Conservation (phyloP, 306 rosid species). For the Vigna mungo region DNA sequence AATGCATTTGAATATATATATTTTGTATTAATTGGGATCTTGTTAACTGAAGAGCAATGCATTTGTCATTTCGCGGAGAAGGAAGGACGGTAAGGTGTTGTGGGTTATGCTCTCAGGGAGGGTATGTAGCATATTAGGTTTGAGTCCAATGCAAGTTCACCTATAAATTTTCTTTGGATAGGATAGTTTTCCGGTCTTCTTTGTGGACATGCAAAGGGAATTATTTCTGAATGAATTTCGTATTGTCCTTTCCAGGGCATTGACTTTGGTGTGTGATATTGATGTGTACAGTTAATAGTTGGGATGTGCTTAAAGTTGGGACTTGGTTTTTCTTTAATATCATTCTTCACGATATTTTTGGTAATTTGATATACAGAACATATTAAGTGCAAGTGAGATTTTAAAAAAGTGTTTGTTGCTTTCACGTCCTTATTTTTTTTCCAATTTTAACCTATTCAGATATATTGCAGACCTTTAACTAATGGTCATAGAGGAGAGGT, state of each 20-base stretch:
- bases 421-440: neutral
- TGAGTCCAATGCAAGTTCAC: constrained; percentile 25
- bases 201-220: neutral
- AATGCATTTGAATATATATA: no score
- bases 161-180: neutral
- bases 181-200: constrained; percentile 19
- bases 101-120: neutral
- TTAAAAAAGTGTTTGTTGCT: constrained; percentile 18
- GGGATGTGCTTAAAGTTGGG: constrained; percentile 9
- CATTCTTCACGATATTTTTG: constrained; percentile 14
- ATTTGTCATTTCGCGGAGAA: no score
- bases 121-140: neutral
- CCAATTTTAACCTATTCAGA: constrained; percentile 41
- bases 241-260: constrained; percentile 20
- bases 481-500: constrained; percentile 92
- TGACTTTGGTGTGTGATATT: constrained; percentile 21
- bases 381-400: constrained; percentile 24
- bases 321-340: constrained; percentile 15
- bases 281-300: neutral
- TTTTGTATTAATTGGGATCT: no score
- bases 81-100: no score
- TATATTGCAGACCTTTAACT: constrained; percentile 72
- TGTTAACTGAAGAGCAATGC: no score
- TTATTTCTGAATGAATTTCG: constrained; percentile 22
- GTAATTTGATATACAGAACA: neutral